Evolutionary conservation across 2,329 filamentous ascomycete species (phyloP).

Genomic region (Paecilomyces fulvus): DNA sequence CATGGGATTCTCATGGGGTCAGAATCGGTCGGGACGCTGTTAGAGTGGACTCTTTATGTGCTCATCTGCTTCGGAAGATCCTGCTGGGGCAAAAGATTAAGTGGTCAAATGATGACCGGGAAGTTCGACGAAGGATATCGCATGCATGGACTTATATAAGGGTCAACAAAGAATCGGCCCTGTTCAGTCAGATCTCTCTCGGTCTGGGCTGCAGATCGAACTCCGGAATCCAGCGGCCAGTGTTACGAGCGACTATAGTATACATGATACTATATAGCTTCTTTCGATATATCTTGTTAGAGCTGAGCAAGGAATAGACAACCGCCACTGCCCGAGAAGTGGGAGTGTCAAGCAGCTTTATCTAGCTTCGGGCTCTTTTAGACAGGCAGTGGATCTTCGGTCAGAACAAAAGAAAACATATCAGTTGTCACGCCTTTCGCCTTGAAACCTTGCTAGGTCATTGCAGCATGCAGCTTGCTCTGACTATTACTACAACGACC

Average conservation of each 20-base stretch:
- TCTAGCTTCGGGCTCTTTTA: constrained; percentile 67
- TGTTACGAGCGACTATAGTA: constrained; percentile 37
- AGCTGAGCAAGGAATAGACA: constrained; percentile 48
- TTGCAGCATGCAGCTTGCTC: constrained; percentile 17
- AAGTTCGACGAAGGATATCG: background rate
- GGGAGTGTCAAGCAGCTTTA: constrained; percentile 42
- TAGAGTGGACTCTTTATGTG: background rate
- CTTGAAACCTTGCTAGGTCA: constrained; percentile 9
- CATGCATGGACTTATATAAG: constrained; percentile 1
- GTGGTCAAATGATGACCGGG: background rate
- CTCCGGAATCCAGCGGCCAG: constrained; percentile 22
- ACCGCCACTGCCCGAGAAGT: constrained; percentile 26
- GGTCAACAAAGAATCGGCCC: constrained; percentile 6
- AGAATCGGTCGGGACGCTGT: background rate
- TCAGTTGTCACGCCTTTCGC: constrained; percentile 26
- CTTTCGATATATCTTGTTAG: constrained; percentile 64
- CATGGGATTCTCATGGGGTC: background rate
- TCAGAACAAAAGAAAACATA: constrained; percentile 24
- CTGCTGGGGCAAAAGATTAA: background rate
- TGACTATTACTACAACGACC: constrained; percentile 15
- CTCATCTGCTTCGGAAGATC: background rate
- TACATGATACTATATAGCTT: constrained; percentile 52
- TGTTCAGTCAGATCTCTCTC: constrained; percentile 10
- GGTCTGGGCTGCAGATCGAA: constrained; percentile 17
- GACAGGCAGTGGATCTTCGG: constrained; percentile 46